A percentile compares a stretch with the other conserved stretches of the same genome.
These are phyloP conservation scores for Cornus florida DNA, from an alignment of 148 eudicot species.

Conservation along the genomic window DNA sequence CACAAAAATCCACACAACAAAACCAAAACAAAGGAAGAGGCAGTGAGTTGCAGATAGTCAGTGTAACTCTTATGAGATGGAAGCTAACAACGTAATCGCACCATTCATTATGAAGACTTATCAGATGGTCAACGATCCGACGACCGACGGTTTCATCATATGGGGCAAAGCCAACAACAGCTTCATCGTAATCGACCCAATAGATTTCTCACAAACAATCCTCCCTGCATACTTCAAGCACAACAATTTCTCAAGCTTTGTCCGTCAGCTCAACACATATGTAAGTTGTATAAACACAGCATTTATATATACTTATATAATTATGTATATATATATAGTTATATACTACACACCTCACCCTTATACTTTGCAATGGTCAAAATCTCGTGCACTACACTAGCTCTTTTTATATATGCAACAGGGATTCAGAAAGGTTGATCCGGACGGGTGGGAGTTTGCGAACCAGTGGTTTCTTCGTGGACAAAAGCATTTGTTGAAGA, in stretches of 20 bases:
- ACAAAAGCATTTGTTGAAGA: no score
- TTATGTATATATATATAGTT: no score
- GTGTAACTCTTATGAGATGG: neutral
- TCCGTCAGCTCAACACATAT: slow-evolving; percentile 89
- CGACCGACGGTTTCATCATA: slow-evolving; percentile 47
- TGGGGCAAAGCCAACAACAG: slow-evolving; percentile 78
- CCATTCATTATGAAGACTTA: slow-evolving; percentile 78
- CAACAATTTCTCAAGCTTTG: slow-evolving; percentile 85
- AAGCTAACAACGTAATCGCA: slow-evolving; percentile 34
- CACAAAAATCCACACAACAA: neutral
- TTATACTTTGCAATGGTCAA: no score
- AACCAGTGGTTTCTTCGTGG: no score
- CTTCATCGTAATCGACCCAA: slow-evolving; percentile 65
- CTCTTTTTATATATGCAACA: no score
- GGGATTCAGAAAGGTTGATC: no score
- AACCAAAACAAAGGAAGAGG: neutral
- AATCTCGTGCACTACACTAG: no score
- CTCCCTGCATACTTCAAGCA: slow-evolving; percentile 77
- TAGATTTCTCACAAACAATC: slow-evolving; percentile 56
- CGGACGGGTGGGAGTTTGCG: no score
- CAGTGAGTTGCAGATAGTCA: neutral
- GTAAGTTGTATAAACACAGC: slow-evolving; percentile 30
- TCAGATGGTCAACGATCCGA: slow-evolving; percentile 67
- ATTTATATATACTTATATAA: no score
- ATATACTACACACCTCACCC: no score